These are phyloP conservation scores for Vitellaria paradoxa DNA, from an alignment of 179 eudicot genomes.

Conservation along the genomic window DNA sequence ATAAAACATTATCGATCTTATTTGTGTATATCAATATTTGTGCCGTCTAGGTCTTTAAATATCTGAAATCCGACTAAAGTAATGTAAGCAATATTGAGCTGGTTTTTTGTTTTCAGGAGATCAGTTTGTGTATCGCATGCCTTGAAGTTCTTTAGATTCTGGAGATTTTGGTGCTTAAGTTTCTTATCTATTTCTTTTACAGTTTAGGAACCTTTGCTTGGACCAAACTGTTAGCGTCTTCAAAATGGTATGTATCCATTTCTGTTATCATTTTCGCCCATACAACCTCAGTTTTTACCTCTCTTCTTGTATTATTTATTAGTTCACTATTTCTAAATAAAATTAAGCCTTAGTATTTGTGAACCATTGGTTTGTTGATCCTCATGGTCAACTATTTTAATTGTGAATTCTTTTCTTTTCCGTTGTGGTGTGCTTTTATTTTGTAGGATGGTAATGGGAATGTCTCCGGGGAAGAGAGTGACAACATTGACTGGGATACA, in stretches of 20 bases:
- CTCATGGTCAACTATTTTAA: neutral
- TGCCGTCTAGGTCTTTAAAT: too few species aligned
- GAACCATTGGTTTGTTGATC: conserved; percentile 1
- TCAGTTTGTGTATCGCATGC: too few species aligned
- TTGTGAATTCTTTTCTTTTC: neutral
- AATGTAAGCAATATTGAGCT: too few species aligned
- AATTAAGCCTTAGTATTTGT: neutral
- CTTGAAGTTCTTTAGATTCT: too few species aligned
- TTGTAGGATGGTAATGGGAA: conserved; percentile 27
- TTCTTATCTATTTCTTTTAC: neutral
- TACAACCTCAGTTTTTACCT: neutral
- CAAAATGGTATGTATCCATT: conserved; percentile 13
- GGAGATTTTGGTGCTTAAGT: neutral
- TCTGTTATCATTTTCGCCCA: neutral
- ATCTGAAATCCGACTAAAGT: too few species aligned
- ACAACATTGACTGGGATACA: conserved; percentile 45
- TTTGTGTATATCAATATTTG: too few species aligned
- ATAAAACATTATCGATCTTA: too few species aligned
- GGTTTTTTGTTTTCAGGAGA: too few species aligned
- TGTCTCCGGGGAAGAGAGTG: conserved; percentile 37
- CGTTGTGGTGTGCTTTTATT: neutral
- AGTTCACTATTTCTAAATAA: neutral
- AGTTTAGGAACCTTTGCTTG: conserved; percentile 3
- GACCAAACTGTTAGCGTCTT: neutral
- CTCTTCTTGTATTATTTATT: neutral